Evolutionary conservation across 305 asterid genomes (phyloP).

Genomic region (Fraxinus floribunda): DNA sequence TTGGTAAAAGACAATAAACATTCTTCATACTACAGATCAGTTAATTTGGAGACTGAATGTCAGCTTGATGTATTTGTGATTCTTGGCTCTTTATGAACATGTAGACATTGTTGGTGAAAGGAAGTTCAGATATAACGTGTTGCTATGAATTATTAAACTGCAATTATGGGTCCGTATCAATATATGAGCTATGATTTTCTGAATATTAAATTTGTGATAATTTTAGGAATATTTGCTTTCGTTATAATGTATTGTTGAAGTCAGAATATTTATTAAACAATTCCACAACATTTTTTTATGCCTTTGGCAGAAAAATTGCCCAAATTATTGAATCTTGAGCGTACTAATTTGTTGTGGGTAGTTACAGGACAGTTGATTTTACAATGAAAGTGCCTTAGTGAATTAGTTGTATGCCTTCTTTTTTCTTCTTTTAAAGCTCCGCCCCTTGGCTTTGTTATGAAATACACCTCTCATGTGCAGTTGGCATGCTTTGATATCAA

Average conservation of each 20-base stretch:
- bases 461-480: conserved; percentile 48
- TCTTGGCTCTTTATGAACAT: neutral
- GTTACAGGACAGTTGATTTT: neutral
- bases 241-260: neutral
- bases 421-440: conserved; percentile 17
- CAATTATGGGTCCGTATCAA: neutral
- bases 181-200: neutral
- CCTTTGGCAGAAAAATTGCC: neutral
- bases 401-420: conserved; percentile 11
- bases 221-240: neutral
- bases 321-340: conserved; percentile 4
- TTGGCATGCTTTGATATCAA: conserved; percentile 75
- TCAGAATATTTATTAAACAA: neutral
- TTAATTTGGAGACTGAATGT: neutral
- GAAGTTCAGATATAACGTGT: neutral
- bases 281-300: neutral
- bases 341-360: neutral
- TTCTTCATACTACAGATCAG: neutral
- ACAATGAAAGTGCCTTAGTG: neutral
- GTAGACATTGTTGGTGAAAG: neutral
- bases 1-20: neutral
- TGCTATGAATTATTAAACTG: neutral
- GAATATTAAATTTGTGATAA: neutral
- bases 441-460: conserved; percentile 27
- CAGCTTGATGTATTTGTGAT: neutral